These are phyloP conservation scores for Diaporthe amygdali DNA, from an alignment of 2,329 filamentous ascomycete genomes.

Conservation along the genomic window DNA sequence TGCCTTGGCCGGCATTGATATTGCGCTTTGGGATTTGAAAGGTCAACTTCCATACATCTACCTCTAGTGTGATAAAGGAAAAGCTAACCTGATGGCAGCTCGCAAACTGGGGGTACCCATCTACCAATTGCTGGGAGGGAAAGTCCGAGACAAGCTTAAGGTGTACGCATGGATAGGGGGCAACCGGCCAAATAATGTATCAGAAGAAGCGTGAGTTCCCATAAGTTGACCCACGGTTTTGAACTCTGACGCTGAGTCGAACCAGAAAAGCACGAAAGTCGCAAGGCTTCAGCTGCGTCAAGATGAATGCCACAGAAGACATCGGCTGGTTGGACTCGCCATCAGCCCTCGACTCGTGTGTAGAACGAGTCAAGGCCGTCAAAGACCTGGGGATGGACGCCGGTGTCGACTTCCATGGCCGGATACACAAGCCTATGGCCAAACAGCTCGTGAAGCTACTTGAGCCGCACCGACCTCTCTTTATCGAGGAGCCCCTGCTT, in stretches of 20 bases:
- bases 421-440: constrained; percentile 72
- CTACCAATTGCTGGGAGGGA: constrained; percentile 69
- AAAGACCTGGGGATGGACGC: constrained; percentile 68
- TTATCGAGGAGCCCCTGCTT: constrained; percentile 70
- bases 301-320: constrained; percentile 74
- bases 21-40: constrained; percentile 73
- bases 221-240: background rate
- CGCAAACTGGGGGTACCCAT: constrained; percentile 57
- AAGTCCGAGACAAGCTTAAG: constrained; percentile 64
- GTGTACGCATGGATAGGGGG: constrained; percentile 76
- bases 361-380: constrained; percentile 67
- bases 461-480: constrained; percentile 65
- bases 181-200: constrained; percentile 66
- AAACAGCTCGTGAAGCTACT: constrained; percentile 69
- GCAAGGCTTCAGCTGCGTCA: constrained; percentile 63
- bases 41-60: constrained; percentile 30
- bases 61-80: rapidly evolving
- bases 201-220: constrained; percentile 51
- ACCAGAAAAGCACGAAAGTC: constrained; percentile 52
- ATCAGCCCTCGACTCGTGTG: constrained; percentile 56
- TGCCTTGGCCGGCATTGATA: constrained; percentile 71
- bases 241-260: background rate
- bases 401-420: constrained; percentile 73
- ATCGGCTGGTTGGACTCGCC: constrained; percentile 71
- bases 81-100: constrained; percentile 9